Evolutionary conservation across 129 eudicot species (phyloP), one percentile per base, ranked within the genome.

Genomic region (Artemisia annua): DNA sequence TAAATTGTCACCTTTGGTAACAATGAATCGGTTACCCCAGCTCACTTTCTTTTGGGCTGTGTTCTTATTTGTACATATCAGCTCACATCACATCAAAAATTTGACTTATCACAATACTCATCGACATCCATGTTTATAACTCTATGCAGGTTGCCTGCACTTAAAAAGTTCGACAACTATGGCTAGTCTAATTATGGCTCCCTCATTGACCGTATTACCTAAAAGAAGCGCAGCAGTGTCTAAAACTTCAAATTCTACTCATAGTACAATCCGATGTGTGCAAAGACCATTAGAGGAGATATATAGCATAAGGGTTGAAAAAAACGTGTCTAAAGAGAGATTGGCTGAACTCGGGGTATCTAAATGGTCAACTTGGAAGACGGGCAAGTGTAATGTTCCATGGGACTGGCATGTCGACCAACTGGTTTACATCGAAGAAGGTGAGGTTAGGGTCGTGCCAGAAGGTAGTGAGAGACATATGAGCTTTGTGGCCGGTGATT

Each of bases 371-470:
- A 76, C 71, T 5, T 94, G 99, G 99, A 94, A 88, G 62, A 90
- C 99, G 0, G 96, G 97, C 15, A 90, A 94, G 71, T 90, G 99
- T 79, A 85, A 81, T 70, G 87, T 90, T 48, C 89, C 97, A 4
- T 94, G 99, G 99, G 97, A 94, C 67, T 94, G 99, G 99, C 99
- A 94, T 30, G 97, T 88, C 16, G 97, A 94, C 80, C 99, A 94
- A 86, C 78, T 94, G 69, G 97, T 94, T 49, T 94, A 88, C 76
- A 80, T 94, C 12, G 99, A 94, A 79, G 97, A 94, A 73, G 99
- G 99, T 5, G 99, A 94, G 63, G 99, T 94, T 28, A 88, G 97
- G 63, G 99, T 94, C 3, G 99, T 94, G 48, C 99, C 99, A 0
- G 97, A 94, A 79, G 96, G 97, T 12, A 88, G 99, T 48, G 80